phyloP scores from a whole-genome alignment of 2,329 filamentous ascomycete genomes.

The Botrytis aclada region DNA sequence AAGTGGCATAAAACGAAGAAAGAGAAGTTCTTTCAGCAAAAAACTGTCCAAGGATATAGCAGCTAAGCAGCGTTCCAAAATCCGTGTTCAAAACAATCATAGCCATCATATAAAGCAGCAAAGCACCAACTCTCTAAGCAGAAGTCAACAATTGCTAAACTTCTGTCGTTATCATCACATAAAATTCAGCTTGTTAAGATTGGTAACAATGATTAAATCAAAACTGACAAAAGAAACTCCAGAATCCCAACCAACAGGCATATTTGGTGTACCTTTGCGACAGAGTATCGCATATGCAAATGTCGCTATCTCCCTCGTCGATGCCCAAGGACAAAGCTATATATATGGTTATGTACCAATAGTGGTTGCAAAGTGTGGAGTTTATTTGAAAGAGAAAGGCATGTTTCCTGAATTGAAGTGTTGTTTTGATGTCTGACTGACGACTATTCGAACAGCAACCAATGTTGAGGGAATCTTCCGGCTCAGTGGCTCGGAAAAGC shows the following conservation, averaged over 20 bases:
- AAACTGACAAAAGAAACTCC: slow-evolving; percentile 24
- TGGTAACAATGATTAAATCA: slow-evolving; percentile 19
- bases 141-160: slow-evolving; percentile 2
- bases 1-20: not conserved
- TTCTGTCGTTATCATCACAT: not conserved
- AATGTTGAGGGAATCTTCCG: slow-evolving; percentile 96
- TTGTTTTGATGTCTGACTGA: slow-evolving; percentile 18
- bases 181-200: not conserved
- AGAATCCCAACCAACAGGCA: slow-evolving; percentile 58
- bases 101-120: not conserved
- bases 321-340: slow-evolving; percentile 89
- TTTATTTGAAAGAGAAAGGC: slow-evolving; percentile 98
- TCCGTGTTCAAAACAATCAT: not conserved
- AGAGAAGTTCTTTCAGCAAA: slow-evolving; percentile 4
- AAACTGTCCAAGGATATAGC: not conserved
- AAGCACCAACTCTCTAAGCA: not conserved
- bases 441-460: slow-evolving; percentile 61
- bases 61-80: slow-evolving; percentile 18
- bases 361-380: slow-evolving; percentile 95
- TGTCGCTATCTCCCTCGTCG: slow-evolving; percentile 92
- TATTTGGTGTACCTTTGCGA: slow-evolving; percentile 90
- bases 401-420: slow-evolving; percentile 36
- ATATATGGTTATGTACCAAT: slow-evolving; percentile 99
- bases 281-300: slow-evolving; percentile 97
- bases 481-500: slow-evolving; percentile 91